These are phyloP conservation scores for Skeletonema tropicum DNA, from an alignment of 108 stramenopile genomes.

Conservation along the genomic window DNA sequence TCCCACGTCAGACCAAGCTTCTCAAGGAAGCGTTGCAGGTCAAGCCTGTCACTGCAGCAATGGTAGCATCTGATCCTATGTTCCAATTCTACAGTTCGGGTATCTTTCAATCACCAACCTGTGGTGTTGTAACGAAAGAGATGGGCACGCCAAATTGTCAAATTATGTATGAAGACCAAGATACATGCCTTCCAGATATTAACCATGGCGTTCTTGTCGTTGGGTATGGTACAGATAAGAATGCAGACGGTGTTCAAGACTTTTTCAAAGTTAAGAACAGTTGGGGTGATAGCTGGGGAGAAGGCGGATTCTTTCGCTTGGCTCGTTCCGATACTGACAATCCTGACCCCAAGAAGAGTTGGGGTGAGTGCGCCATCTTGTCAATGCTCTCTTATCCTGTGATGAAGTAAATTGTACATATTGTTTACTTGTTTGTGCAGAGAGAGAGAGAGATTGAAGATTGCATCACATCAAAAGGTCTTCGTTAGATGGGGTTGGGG, in stretches of 20 bases:
- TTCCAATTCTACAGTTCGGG: conserved; percentile 97
- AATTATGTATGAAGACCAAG: conserved; percentile 40
- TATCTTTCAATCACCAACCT: conserved; percentile 79
- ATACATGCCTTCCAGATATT: conserved; percentile 70
- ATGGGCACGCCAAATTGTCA: conserved; percentile 17
- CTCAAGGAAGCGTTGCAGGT: conserved; percentile 73
- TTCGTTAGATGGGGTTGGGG: not conserved
- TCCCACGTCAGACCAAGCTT: conserved; percentile 66
- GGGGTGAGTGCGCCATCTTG: conserved; percentile 83
- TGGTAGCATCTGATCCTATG: conserved; percentile 77
- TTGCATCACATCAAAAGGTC: not conserved
- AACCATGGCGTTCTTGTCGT: conserved; percentile 97
- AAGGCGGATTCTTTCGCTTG: conserved; percentile 89
- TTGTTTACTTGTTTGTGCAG: not conserved
- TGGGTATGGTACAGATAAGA: conserved; percentile 85
- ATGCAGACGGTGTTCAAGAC: conserved; percentile 52
- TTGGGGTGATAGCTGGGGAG: conserved; percentile 92
- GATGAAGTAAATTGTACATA: conserved; percentile 31
- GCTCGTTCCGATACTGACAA: conserved; percentile 55
- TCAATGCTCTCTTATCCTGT: conserved; percentile 44
- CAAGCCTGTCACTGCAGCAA: conserved; percentile 83
- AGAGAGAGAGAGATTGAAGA: not conserved
- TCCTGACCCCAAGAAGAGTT: conserved; percentile 65
- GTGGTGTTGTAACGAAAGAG: conserved; percentile 55
- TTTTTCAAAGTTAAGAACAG: conserved; percentile 91